phyloP scores from a whole-genome alignment of 768 basidiomycete species.

The Termitomyces titanicus region DNA sequence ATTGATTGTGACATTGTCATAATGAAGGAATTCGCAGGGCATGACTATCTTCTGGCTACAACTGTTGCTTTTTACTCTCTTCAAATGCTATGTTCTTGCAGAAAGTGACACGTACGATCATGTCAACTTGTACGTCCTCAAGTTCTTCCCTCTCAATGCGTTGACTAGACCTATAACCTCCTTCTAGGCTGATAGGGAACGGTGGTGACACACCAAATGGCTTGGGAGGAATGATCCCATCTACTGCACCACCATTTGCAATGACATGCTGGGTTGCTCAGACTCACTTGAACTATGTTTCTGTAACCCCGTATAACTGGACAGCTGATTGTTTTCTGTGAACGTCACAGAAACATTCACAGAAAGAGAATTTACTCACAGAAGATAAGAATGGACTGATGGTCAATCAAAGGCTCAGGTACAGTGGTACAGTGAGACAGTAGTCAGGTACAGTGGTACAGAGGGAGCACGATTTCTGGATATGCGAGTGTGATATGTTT shows the following conservation, averaged over 20 bases:
- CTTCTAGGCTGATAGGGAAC: constrained; percentile 57
- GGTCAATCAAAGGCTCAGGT: too few species aligned
- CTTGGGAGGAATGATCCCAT: constrained; percentile 77
- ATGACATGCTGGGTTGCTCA: constrained; percentile 88
- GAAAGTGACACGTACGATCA: constrained; percentile 22
- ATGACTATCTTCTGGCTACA: background rate
- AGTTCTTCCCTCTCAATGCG: background rate
- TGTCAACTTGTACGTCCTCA: constrained; percentile 27
- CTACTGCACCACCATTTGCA: constrained; percentile 72
- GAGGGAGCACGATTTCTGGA: too few species aligned
- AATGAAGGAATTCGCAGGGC: background rate
- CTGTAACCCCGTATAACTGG: constrained; percentile 67
- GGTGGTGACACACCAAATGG: constrained; percentile 68
- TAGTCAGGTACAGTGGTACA: too few species aligned
- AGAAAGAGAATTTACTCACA: too few species aligned
- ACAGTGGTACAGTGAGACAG: too few species aligned
- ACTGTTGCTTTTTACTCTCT: background rate
- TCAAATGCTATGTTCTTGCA: background rate
- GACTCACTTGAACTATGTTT: constrained; percentile 74
- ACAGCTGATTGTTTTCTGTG: too few species aligned
- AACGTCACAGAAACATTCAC: too few species aligned
- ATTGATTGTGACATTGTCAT: too few species aligned
- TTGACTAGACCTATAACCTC: too few species aligned
- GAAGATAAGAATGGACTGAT: too few species aligned
- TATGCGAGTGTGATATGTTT: too few species aligned